These are phyloP conservation scores for Ustilago trichophora DNA, from an alignment of 1,284 basidiomycete species.

Conservation along the genomic window DNA sequence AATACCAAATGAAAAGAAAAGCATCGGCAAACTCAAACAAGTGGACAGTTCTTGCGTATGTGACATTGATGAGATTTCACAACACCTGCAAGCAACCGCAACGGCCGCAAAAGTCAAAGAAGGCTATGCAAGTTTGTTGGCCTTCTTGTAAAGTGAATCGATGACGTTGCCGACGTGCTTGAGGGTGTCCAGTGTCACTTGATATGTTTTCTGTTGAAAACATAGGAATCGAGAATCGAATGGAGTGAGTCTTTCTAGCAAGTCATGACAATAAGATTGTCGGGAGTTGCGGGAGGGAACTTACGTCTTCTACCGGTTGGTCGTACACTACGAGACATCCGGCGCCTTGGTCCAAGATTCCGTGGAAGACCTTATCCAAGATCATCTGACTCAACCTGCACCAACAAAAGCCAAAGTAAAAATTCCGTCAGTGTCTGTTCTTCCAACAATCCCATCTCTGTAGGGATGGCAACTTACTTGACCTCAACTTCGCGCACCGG, in stretches of 20 bases:
- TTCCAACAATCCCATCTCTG: not conserved
- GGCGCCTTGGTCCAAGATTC: constrained; percentile 92
- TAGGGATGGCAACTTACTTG: constrained; percentile 73
- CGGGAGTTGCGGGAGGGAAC: too few relatives aligned
- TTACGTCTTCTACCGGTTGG: too few relatives aligned
- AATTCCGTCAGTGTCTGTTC: too few relatives aligned
- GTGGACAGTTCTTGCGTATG: too few relatives aligned
- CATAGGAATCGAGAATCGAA: too few relatives aligned
- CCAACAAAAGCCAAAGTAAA: too few relatives aligned
- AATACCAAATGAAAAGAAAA: too few relatives aligned
- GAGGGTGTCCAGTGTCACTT: constrained; percentile 84
- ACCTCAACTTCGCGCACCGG: constrained; percentile 90
- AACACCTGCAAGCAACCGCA: too few relatives aligned
- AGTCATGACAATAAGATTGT: too few relatives aligned
- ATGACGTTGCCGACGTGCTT: constrained; percentile 91
- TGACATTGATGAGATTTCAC: not conserved
- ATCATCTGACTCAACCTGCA: constrained; percentile 98
- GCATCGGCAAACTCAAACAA: too few relatives aligned
- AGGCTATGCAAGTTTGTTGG: constrained; percentile 30
- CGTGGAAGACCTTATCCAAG: constrained; percentile 90
- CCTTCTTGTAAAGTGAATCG: constrained; percentile 81
- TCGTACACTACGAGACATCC: constrained; percentile 92
- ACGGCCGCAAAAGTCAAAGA: not conserved
- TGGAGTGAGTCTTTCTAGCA: too few relatives aligned
- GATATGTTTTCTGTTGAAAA: constrained; percentile 86